Conservation (phyloP, 2,329 filamentous ascomycete genomes). For the Corinectria fuckeliana region DNA sequence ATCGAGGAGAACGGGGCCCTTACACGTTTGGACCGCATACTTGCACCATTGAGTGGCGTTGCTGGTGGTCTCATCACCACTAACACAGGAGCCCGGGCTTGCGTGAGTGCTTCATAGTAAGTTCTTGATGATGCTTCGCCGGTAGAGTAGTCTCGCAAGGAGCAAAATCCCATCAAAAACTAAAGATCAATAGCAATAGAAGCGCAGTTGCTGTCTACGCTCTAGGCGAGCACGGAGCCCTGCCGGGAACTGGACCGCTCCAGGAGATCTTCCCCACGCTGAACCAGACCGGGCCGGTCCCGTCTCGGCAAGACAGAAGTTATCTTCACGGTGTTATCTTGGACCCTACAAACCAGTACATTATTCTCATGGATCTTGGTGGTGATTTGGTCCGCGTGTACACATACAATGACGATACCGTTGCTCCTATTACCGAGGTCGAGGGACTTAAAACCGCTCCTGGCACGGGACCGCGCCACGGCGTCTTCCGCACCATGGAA, state of each 20-base stretch:
- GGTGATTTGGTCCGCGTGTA: conserved; percentile 30
- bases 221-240: conserved; percentile 22
- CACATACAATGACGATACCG: conserved; percentile 28
- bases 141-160: not conserved
- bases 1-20: conserved; percentile 19
- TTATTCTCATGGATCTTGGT: conserved; percentile 32
- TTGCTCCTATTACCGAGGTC: conserved; percentile 29
- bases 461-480: conserved; percentile 31
- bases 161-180: not conserved
- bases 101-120: conserved; percentile 33
- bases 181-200: conserved; percentile 17
- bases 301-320: conserved; percentile 30
- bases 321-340: conserved; percentile 34
- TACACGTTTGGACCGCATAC: conserved; percentile 18
- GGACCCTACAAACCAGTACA: conserved; percentile 31
- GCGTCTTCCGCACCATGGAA: conserved; percentile 29
- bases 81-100: conserved; percentile 22
- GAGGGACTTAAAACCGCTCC: conserved; percentile 18
- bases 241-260: conserved; percentile 24
- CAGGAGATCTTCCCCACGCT: conserved; percentile 29
- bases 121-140: conserved; percentile 1
- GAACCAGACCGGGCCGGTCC: conserved; percentile 25
- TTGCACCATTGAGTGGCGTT: conserved; percentile 21
- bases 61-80: conserved; percentile 29
- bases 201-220: conserved; percentile 22